Evolutionary conservation across 2,329 filamentous ascomycete genomes (phyloP), one percentile per base, ranked within the genome.

Genomic region (Diaporthe ilicicola): DNA sequence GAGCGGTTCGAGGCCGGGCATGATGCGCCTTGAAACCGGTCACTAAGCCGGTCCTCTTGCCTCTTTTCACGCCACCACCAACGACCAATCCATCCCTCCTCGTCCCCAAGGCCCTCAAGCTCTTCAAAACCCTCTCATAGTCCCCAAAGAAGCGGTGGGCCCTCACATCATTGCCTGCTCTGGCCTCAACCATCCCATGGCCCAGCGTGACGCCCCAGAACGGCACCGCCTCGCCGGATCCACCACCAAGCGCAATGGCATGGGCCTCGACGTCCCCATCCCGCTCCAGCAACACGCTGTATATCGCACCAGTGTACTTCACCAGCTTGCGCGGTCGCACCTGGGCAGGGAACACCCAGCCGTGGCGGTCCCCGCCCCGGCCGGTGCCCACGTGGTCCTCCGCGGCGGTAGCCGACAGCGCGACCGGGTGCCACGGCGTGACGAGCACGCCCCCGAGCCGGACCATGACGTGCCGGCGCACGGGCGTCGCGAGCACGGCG

Each of bases 341-440:
- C 0, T 83, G 72, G 0, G 77, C 81, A 0, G 88, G 88, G 73
- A 88, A 89, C 0, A 71, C 74, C 87, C 87, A 90, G 3, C 67
- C 74, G 27, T 24, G 22, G 19, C 27, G 48, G 4, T 15, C n/a
- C n/a, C n/a, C 34, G 10, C 71, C 78, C 24, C 82, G 78, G 22
- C 32, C 53, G 9, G 53, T 22, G 0, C n/a, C n/a, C n/a, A 7
- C 15, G 1, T 53, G 15, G n/a, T 24, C n/a, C n/a, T n/a, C n/a
- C n/a, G n/a, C n/a, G n/a, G 24, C 42, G 8, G 32, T 5, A n/a
- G 66, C 53, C 1, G 76, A 59, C 1, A 76, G 59, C 0, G 79
- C 82, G 3, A 91, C 78, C 1, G 89, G 89, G 76, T 91, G 90
- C 87, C 88, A 91, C 0, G 86, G 85, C 29, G 89, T 91, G 34